These are phyloP conservation scores for Entophlyctis luteolus DNA, from an alignment of 192 early-diverging fungal species.

Conservation along the genomic window DNA sequence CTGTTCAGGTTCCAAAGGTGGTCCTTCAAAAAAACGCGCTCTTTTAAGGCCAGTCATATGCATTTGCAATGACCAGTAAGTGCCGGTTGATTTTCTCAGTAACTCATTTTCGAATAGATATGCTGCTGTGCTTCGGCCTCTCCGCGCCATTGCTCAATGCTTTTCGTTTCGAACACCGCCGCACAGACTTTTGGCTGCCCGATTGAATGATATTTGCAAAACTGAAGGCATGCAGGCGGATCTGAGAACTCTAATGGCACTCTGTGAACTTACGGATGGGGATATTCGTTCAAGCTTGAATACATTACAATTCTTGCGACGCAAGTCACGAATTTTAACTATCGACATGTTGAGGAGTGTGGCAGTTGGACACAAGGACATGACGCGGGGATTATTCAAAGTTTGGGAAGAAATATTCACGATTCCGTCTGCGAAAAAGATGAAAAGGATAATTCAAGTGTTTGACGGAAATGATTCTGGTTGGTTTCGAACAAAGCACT, in stretches of 20 bases:
- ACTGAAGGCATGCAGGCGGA: slow-evolving; percentile 71
- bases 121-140: slow-evolving; percentile 78
- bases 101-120: slow-evolving; percentile 51
- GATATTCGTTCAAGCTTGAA: slow-evolving; percentile 89
- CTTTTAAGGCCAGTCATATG: slow-evolving; percentile 92
- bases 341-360: slow-evolving; percentile 29
- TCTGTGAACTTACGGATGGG: slow-evolving; percentile 75
- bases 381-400: slow-evolving; percentile 68
- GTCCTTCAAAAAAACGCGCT: slow-evolving; percentile 24
- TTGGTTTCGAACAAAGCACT: background rate
- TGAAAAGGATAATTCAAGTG: slow-evolving; percentile 15
- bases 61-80: slow-evolving; percentile 92
- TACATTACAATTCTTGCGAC: slow-evolving; percentile 66
- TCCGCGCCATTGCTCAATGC: slow-evolving; percentile 73
- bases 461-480: background rate
- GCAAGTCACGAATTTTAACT: slow-evolving; percentile 18
- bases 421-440: slow-evolving; percentile 18
- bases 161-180: slow-evolving; percentile 66
- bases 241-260: slow-evolving; percentile 65
- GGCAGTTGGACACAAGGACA: slow-evolving; percentile 74
- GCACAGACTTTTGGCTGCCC: slow-evolving; percentile 58
- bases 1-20: no score
- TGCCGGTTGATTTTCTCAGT: slow-evolving; percentile 2
- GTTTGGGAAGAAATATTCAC: slow-evolving; percentile 82
- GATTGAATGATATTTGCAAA: slow-evolving; percentile 77